phyloP scores from a whole-genome alignment of 495 filamentous ascomycete species.

The Darksidea phi region DNA sequence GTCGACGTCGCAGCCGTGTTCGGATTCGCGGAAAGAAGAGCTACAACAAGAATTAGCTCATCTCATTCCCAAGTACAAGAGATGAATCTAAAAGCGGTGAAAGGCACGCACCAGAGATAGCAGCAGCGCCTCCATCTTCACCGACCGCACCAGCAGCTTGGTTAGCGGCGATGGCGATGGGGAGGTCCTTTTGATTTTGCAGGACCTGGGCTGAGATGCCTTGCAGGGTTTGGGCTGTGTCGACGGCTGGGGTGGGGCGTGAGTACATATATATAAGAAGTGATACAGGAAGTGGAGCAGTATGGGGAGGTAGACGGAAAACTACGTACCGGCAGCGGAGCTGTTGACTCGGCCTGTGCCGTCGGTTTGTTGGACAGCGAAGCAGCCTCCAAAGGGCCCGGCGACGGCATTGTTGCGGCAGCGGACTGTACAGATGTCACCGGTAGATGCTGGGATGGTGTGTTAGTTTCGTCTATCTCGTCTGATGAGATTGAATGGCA shows the following conservation, averaged over 20 bases:
- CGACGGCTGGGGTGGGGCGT: conserved; percentile 12
- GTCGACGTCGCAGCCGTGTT: not conserved
- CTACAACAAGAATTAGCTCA: too few relatives aligned
- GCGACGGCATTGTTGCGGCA: conserved; percentile 23
- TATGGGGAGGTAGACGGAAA: not conserved
- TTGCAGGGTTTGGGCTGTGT: conserved; percentile 20
- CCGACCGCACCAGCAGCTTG: conserved; percentile 16
- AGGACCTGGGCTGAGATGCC: conserved; percentile 17
- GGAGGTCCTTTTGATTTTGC: conserved; percentile 22
- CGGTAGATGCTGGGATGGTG: conserved; percentile 13
- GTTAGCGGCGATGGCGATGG: conserved; percentile 20
- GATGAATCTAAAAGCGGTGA: not conserved
- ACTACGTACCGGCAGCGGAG: conserved; percentile 12
- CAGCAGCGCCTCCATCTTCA: conserved; percentile 1
- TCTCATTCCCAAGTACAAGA: not conserved
- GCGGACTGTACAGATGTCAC: conserved; percentile 21
- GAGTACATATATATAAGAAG: conserved; percentile 1
- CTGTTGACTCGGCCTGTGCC: conserved; percentile 14
- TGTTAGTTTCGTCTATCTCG: not conserved
- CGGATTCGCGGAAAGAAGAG: conserved; percentile 2
- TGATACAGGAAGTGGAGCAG: not conserved
- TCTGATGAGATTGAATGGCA: not conserved
- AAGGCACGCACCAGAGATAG: conserved; percentile 16
- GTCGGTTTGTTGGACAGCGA: conserved; percentile 24
- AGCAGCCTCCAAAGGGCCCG: conserved; percentile 21